Percentiles rank a stretch among this genome's conserved stretches.
Evolutionary conservation across 169 alveolate genomes (phyloP).

Genomic region (Theileria equi): DNA sequence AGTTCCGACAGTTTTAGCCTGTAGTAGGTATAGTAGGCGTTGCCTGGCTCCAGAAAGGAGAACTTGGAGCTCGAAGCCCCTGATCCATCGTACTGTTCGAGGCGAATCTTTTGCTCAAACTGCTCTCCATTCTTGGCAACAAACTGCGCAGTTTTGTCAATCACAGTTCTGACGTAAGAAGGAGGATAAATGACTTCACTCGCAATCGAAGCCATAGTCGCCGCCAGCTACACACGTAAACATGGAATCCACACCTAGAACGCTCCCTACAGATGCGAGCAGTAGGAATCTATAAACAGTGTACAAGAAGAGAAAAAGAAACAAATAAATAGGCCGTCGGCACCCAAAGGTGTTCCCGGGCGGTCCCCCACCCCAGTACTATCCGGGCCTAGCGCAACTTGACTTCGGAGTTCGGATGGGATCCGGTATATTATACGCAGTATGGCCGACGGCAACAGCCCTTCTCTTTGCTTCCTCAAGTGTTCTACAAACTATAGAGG

Average conservation of each 20-base stretch:
- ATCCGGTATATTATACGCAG: constrained; percentile 87
- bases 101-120: constrained; percentile 80
- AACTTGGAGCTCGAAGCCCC: constrained; percentile 62
- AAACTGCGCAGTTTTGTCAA: constrained; percentile 88
- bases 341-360: constrained; percentile 72
- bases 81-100: constrained; percentile 68
- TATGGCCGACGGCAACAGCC: constrained; percentile 80
- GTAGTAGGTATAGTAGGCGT: constrained; percentile 83
- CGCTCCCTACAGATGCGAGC: no score
- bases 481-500: no score
- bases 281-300: no score
- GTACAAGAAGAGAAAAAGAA: no score
- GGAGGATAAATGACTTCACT: constrained; percentile 88
- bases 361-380: constrained; percentile 87
- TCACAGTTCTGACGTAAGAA: constrained; percentile 77
- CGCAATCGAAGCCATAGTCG: no score
- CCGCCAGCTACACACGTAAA: no score
- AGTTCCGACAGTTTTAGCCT: constrained; percentile 78
- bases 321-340: constrained; percentile 50
- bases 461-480: not conserved
- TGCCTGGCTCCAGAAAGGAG: constrained; percentile 76
- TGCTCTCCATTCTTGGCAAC: constrained; percentile 88
- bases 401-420: constrained; percentile 90
- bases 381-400: constrained; percentile 87
- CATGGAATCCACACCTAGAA: no score